These are phyloP conservation scores for Rhizopus delemar DNA, from an alignment of 371 early-diverging fungal genomes.

Conservation along the genomic window DNA sequence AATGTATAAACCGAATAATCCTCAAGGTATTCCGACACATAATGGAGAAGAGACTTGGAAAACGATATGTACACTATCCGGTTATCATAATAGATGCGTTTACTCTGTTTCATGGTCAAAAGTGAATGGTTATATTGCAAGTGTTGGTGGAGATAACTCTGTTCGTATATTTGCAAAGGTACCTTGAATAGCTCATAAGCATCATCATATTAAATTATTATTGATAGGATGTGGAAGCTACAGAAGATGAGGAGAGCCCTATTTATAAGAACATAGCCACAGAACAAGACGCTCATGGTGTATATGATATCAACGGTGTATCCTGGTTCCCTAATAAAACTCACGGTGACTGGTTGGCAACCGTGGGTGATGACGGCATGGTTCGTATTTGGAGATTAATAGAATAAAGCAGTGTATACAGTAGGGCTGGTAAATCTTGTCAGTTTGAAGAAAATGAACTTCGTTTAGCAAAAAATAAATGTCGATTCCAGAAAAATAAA, in stretches of 20 bases:
- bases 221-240: constrained; percentile 17
- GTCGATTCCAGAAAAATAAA: no score
- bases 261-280: constrained; percentile 44
- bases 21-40: constrained; percentile 46
- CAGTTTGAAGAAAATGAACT: no score
- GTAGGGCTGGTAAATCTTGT: no score
- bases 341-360: constrained; percentile 71
- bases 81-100: constrained; percentile 78
- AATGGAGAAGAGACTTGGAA: constrained; percentile 68
- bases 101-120: constrained; percentile 94
- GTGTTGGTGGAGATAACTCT: constrained; percentile 83
- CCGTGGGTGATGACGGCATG: constrained; percentile 87
- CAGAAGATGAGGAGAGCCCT: constrained; percentile 28
- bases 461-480: no score
- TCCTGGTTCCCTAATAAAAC: constrained; percentile 76
- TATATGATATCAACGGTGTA: constrained; percentile 86
- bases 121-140: constrained; percentile 68
- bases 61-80: constrained; percentile 64
- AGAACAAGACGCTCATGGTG: constrained; percentile 72
- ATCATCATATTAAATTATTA: no score
- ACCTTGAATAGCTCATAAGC: constrained; percentile 1
- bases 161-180: constrained; percentile 68
- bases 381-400: constrained; percentile 75
- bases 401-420: constrained; percentile 4
- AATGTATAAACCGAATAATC: constrained; percentile 51